A percentile compares a stretch with the other conserved stretches of the same genome.
Evolutionary conservation across 2,329 filamentous ascomycete genomes (phyloP).

Genomic region (Westerdykella aurantiaca): DNA sequence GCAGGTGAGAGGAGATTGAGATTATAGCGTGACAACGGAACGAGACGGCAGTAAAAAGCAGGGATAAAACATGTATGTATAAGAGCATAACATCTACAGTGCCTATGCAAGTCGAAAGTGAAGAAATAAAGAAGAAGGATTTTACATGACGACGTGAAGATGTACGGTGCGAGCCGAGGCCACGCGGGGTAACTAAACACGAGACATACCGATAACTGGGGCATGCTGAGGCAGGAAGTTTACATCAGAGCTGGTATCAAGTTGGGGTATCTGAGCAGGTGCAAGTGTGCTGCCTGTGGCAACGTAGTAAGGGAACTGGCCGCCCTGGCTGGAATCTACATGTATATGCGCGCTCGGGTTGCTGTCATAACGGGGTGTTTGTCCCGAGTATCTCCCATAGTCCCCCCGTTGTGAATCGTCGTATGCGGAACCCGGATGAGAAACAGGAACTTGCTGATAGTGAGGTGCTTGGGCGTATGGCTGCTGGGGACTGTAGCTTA

Average conservation of each 20-base stretch:
- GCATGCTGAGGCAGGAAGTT: conserved; percentile 34
- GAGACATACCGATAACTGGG: conserved; percentile 38
- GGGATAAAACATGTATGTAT: conserved; percentile 10
- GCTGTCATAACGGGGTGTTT: conserved; percentile 21
- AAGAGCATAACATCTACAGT: conserved; percentile 10
- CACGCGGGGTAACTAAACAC: conserved; percentile 28
- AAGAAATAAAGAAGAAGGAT: conserved; percentile 26
- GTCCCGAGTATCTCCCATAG: conserved; percentile 18
- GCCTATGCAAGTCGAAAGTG: conserved; percentile 11
- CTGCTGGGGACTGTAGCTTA: conserved; percentile 15
- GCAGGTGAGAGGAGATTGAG: background rate
- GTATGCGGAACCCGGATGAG: too few species aligned
- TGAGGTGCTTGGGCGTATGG: conserved; percentile 18
- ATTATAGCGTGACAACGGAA: conserved; percentile 1
- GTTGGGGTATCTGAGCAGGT: conserved; percentile 31
- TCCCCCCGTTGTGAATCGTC: background rate
- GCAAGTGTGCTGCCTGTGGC: conserved; percentile 23
- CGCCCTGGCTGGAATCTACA: conserved; percentile 18
- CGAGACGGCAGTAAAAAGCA: background rate
- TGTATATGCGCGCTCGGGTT: conserved; percentile 17
- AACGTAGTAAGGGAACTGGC: conserved; percentile 16
- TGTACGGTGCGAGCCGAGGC: conserved; percentile 18
- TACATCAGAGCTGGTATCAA: conserved; percentile 33
- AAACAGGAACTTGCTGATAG: conserved; percentile 23
- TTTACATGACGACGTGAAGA: conserved; percentile 8